These are phyloP conservation scores for Fusarium chuoi DNA, from an alignment of 2,329 filamentous ascomycete species.

Conservation along the genomic window DNA sequence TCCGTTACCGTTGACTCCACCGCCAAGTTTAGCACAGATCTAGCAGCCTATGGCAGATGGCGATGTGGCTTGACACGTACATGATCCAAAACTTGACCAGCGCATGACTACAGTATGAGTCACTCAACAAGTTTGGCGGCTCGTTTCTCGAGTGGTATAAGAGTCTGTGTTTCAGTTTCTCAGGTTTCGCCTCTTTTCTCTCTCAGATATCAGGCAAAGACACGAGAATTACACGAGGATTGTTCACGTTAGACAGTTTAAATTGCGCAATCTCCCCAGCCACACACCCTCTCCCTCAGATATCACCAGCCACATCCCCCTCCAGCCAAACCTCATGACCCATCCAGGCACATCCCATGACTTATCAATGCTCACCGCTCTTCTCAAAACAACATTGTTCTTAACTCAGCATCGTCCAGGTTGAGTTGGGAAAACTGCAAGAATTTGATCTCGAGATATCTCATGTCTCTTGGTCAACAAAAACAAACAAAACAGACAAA, in stretches of 20 bases:
- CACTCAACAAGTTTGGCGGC: conserved; percentile 1
- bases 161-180: neutral
- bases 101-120: conserved; percentile 23
- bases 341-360: conserved; percentile 17
- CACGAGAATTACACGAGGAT: neutral
- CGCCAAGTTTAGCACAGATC: neutral
- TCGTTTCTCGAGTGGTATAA: conserved; percentile 3
- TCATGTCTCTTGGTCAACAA: conserved; percentile 11
- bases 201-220: conserved; percentile 3
- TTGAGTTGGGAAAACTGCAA: neutral
- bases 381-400: conserved; percentile 6
- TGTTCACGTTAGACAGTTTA: conserved; percentile 15
- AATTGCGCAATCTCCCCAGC: conserved; percentile 27
- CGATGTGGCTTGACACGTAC: conserved; percentile 22
- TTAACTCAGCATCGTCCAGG: conserved; percentile 17
- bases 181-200: neutral
- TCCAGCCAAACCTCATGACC: conserved; percentile 13
- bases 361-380: conserved; percentile 23
- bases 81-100: conserved; percentile 13
- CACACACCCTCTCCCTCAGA: neutral
- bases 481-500: neutral
- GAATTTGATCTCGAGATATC: conserved; percentile 1
- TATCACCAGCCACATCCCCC: neutral
- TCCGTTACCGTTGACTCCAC: conserved; percentile 1
- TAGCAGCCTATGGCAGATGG: conserved; percentile 19